Percentiles rank a stretch among this genome's conserved stretches.
These are phyloP conservation scores for Manihot esculenta DNA, from an alignment of 441 rosid species.

Conservation along the genomic window DNA sequence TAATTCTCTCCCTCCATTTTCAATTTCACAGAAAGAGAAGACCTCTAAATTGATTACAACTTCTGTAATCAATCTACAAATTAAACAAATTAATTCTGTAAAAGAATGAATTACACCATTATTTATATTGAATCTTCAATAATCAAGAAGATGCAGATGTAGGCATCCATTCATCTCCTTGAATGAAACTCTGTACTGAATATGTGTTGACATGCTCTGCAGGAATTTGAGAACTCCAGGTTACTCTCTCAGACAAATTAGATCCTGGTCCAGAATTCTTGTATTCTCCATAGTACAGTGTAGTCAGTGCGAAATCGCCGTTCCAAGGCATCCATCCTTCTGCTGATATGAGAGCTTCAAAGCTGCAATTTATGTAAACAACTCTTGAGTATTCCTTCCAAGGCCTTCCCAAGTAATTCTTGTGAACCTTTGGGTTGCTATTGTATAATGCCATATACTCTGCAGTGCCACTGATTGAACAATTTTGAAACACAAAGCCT, in stretches of 20 bases:
- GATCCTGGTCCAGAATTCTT: slow-evolving; percentile 70
- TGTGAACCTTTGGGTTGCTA: slow-evolving; percentile 62
- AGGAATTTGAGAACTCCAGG: slow-evolving; percentile 79
- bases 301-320: slow-evolving; percentile 64
- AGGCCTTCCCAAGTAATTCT: slow-evolving; percentile 74
- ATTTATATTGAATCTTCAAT: neutral
- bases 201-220: slow-evolving; percentile 48
- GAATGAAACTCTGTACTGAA: slow-evolving; percentile 78
- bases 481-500: slow-evolving; percentile 72
- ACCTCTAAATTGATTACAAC: too few relatives aligned
- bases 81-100: neutral
- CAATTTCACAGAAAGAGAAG: too few relatives aligned
- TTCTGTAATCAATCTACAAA: too few relatives aligned
- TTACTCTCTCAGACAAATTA: slow-evolving; percentile 45
- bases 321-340: slow-evolving; percentile 84
- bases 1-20: too few relatives aligned
- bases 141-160: slow-evolving; percentile 42
- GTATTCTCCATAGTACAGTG: slow-evolving; percentile 80
- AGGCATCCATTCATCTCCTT: slow-evolving; percentile 79
- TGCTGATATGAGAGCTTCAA: slow-evolving; percentile 55
- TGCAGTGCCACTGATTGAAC: slow-evolving; percentile 72
- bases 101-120: neutral
- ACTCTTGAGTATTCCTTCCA: slow-evolving; percentile 93
- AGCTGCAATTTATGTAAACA: slow-evolving; percentile 50
- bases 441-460: slow-evolving; percentile 59